Conservation (phyloP, 176 grass and related monocot genomes). For the Ampelocalamus luodianensis region DNA sequence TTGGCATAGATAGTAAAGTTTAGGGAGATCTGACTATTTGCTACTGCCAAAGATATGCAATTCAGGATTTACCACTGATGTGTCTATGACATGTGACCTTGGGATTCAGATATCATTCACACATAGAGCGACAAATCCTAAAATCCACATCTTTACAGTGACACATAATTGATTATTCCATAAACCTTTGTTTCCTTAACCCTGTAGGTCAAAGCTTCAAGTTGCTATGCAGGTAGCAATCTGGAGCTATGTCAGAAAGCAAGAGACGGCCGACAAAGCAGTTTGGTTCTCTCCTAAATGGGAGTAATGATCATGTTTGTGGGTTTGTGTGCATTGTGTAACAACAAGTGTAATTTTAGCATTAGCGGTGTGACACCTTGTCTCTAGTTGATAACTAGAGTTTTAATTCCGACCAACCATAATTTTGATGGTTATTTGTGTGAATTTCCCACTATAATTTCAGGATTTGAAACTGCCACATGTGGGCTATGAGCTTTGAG, state of each 20-base stretch:
- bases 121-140: no score
- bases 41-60: no score
- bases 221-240: conserved; percentile 6
- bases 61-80: no score
- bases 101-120: no score
- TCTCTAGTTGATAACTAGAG: not conserved
- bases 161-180: no score
- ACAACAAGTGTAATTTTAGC: not conserved
- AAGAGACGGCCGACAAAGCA: not conserved
- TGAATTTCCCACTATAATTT: not conserved
- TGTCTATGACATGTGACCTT: no score
- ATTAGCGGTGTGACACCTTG: not conserved
- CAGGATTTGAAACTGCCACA: not conserved
- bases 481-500: not conserved
- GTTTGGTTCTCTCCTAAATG: not conserved
- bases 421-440: not conserved
- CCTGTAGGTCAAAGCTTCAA: conserved; percentile 45
- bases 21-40: no score
- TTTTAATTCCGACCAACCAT: no score
- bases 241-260: not conserved
- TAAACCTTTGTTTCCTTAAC: no score
- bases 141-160: no score
- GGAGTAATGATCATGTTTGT: not conserved
- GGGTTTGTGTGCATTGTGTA: not conserved
- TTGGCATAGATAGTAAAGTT: conserved; percentile 20